Evolutionary conservation across 2,329 filamentous ascomycete genomes (phyloP).

Genomic region (Pseudogymnoascus sp.): DNA sequence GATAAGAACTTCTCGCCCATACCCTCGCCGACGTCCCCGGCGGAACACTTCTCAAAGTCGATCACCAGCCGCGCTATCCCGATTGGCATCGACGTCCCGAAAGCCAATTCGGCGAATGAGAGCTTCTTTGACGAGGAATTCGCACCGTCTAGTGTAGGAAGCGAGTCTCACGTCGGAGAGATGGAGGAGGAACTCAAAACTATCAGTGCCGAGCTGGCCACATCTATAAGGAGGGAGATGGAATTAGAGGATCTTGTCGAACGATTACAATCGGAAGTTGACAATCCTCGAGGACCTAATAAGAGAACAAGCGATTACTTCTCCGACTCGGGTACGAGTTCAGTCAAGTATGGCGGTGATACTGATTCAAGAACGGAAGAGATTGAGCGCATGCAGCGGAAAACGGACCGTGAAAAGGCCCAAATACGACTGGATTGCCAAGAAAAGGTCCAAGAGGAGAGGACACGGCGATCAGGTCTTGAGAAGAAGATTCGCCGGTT

Average conservation of each 20-base stretch:
- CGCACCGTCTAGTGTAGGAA: conserved; percentile 27
- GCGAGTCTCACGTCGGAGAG: conserved; percentile 60
- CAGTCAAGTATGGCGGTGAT: conserved; percentile 64
- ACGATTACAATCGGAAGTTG: conserved; percentile 68
- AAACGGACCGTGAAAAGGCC: conserved; percentile 84
- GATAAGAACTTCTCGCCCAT: conserved; percentile 49
- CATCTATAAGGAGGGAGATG: conserved; percentile 90
- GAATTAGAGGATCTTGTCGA: conserved; percentile 93
- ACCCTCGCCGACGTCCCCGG: conserved; percentile 42
- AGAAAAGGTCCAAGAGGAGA: conserved; percentile 79
- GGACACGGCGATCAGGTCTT: conserved; percentile 62
- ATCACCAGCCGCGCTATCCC: conserved; percentile 30
- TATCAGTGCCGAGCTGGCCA: conserved; percentile 85
- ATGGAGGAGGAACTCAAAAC: conserved; percentile 91
- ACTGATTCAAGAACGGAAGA: conserved; percentile 57
- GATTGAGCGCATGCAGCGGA: conserved; percentile 72
- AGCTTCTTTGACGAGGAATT: conserved; percentile 25
- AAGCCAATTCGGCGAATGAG: conserved; percentile 33
- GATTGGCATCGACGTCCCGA: conserved; percentile 26
- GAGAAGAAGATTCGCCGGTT: conserved; percentile 79
- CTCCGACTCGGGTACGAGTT: conserved; percentile 88
- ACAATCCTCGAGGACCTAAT: conserved; percentile 46
- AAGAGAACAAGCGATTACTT: conserved; percentile 94
- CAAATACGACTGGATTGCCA: conserved; percentile 77
- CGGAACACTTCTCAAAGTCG: conserved; percentile 26